Conservation (phyloP, 2,329 filamentous ascomycete genomes). For the Plectosphaerella sp. region DNA sequence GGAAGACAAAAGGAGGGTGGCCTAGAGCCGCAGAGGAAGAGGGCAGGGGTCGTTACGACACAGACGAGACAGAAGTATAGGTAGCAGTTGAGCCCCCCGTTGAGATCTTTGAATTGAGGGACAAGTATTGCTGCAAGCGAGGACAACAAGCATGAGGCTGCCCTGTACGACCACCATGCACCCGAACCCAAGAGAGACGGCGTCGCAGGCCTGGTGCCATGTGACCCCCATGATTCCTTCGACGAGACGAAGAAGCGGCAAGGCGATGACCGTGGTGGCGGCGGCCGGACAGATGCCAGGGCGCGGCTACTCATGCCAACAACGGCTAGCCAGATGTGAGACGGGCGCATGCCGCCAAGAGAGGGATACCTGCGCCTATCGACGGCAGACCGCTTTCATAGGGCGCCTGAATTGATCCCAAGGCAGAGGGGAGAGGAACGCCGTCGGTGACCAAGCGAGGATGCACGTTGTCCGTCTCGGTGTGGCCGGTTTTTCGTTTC, state of each 20-base stretch:
- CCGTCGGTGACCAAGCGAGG: neutral
- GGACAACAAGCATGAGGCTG: neutral
- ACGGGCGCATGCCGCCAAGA: slow-evolving; percentile 7
- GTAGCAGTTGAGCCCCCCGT: no score
- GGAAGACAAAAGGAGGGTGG: no score
- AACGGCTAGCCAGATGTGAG: slow-evolving; percentile 8
- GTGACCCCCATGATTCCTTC: neutral
- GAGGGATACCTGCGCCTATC: slow-evolving; percentile 5
- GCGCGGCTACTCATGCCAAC: slow-evolving; percentile 11
- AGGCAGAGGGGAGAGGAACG: neutral
- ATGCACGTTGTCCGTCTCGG: neutral
- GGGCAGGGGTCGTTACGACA: no score
- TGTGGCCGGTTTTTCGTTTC: neutral
- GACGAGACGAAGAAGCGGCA: neutral
- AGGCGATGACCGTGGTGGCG: slow-evolving; percentile 1
- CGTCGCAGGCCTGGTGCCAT: slow-evolving; percentile 1
- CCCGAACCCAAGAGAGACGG: neutral
- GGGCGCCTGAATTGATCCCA: neutral
- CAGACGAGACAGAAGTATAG: no score
- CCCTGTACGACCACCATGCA: neutral
- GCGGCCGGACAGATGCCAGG: neutral
- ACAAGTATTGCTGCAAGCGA: no score
- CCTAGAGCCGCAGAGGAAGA: no score
- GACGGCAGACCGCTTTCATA: neutral
- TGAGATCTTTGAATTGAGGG: no score